Base-by-base conservation (phyloP, 2,329 filamentous ascomycete species). In the Rhinocladiella similis region DNA sequence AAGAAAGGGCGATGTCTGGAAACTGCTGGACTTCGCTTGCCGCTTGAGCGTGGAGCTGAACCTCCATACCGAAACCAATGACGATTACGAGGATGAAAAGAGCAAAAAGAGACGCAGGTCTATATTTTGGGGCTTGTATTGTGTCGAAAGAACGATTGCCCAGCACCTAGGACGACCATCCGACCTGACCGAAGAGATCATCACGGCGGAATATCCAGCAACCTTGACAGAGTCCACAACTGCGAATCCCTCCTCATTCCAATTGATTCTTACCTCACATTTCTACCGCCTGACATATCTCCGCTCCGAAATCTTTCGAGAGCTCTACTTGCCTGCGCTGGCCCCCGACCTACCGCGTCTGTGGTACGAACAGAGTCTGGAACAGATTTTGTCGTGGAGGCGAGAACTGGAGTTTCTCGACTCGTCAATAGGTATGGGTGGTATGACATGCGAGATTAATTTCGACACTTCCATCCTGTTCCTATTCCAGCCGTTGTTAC, bases 121-220 rank as follows among this genome's bases (percentile, higher is more conserved):
- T 47, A 63, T 68, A 1, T 73, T 72, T 43, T 73, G 69, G 70
- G 70, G 69, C 9, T 62, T 73, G 1, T 73, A 73, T 50, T 67
- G 69, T 42, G 67, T 72, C 38, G 70, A 73, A 57, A 64, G 70
- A 25, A 72, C 70, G 18, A 66, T 71, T 27, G 69, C 70, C 2
- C 71, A 73, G 56, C 65, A 72, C n/a, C 70, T 72, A 55, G 70
- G 71, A 19, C 67, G 71, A 38, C 67, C 69, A 18, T 69, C 68
- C 12, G 70, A 73, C 54, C 60, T 73, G n/a, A 67, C 69, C 4
- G 70, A 72, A 62, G 64, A 69, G 1, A 71, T 72, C 43, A 73
- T 73, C 53, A 72, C 69, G 1, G 68, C 69, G 2, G 66, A 71
- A 29, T 73, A 73, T 59, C 70, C 69, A 3, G 62, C 61, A 10